Evolutionary conservation across 768 basidiomycete genomes (phyloP).

Genomic region (Cubamyces sp.): DNA sequence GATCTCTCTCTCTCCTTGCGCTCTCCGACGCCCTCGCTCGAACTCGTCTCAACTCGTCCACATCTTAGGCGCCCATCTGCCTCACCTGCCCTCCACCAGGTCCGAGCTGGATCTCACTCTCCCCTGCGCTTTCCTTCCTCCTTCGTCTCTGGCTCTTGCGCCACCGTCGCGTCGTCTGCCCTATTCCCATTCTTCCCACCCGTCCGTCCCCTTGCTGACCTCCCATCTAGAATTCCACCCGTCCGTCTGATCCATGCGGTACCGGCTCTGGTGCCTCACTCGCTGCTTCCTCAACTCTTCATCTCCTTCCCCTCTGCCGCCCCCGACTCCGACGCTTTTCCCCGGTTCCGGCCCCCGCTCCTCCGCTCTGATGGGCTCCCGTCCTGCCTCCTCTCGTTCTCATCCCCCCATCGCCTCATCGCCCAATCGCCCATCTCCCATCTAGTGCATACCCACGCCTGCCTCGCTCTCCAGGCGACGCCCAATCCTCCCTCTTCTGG

Average conservation of each 20-base stretch:
- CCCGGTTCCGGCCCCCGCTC: slow-evolving; percentile 12
- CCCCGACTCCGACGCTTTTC: slow-evolving; percentile 7
- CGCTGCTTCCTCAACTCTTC: slow-evolving; percentile 1
- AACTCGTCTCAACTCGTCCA: background rate
- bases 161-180: background rate
- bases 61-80: slow-evolving; percentile 1
- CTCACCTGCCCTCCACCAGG: background rate
- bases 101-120: too few relatives aligned
- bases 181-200: background rate
- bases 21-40: background rate
- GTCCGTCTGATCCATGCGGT: slow-evolving; percentile 26
- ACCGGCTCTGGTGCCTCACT: slow-evolving; percentile 14
- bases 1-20: background rate
- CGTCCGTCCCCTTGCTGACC: background rate
- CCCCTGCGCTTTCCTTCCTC: background rate
- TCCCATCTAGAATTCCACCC: background rate
- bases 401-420: background rate
- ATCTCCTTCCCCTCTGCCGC: slow-evolving; percentile 2
- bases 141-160: background rate
- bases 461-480: too few relatives aligned
- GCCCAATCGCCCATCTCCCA: too few relatives aligned
- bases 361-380: slow-evolving; percentile 3
- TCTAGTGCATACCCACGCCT: too few relatives aligned
- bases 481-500: too few relatives aligned
- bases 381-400: too few relatives aligned